Conservation (phyloP, 2,329 filamentous ascomycete species). For the Emergomyces orientalis region DNA sequence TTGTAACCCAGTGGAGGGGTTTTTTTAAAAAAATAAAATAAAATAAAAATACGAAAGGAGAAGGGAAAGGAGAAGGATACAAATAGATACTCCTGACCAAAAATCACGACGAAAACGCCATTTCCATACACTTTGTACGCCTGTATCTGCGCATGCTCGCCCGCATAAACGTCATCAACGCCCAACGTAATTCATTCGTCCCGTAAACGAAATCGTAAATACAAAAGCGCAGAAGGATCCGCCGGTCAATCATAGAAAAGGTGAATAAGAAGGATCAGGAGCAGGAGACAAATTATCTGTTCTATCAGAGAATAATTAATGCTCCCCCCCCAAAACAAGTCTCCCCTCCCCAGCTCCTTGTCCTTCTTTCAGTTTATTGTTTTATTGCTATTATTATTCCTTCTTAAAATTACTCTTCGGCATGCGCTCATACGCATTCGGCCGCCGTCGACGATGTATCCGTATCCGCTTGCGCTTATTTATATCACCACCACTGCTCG, state of each 20-base stretch:
- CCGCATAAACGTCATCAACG: background rate
- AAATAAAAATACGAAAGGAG: background rate
- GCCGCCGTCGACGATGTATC: slow-evolving; percentile 17
- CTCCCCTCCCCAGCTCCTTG: background rate
- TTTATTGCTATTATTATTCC: background rate
- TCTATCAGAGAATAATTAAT: background rate
- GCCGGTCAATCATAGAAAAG: background rate
- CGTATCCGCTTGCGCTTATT: slow-evolving; percentile 3
- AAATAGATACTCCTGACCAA: background rate
- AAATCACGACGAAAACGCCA: background rate
- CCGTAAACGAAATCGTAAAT: background rate
- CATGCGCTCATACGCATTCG: slow-evolving; percentile 42
- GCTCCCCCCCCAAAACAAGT: background rate
- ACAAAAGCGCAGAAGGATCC: background rate
- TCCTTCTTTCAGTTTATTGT: background rate
- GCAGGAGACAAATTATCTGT: background rate
- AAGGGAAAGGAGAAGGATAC: background rate
- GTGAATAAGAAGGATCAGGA: background rate
- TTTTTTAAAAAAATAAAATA: background rate
- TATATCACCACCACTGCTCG: background rate
- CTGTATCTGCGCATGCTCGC: background rate
- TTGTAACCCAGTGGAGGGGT: background rate
- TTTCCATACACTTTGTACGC: background rate
- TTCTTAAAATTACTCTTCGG: slow-evolving; percentile 18
- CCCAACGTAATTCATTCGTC: background rate